Conservation (phyloP, 257 asterid species). For the Galeopsis tetrahit region DNA sequence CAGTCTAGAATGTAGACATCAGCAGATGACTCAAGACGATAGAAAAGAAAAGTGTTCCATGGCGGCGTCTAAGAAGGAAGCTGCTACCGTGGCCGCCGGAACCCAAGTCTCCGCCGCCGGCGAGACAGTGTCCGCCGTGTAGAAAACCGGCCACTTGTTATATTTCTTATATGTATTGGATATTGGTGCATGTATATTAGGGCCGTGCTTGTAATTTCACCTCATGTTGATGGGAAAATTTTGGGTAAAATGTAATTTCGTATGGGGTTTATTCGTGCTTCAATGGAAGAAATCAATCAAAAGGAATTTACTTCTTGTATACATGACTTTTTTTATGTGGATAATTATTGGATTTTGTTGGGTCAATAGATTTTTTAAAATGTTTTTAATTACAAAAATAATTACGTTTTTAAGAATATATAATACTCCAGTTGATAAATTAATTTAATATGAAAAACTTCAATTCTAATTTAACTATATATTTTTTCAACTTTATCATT, state of each 20-base stretch:
- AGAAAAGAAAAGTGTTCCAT: constrained; percentile 62
- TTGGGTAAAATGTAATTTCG: constrained; percentile 30
- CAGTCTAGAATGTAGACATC: constrained; percentile 84
- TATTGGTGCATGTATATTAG: constrained; percentile 33
- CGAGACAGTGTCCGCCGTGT: constrained; percentile 53
- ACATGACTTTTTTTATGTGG: background rate
- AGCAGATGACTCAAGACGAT: constrained; percentile 75
- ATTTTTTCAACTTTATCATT: no score
- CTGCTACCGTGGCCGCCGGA: constrained; percentile 34
- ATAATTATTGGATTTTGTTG: no score
- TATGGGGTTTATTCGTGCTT: constrained; percentile 20
- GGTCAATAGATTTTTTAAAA: no score
- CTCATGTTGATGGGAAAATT: constrained; percentile 36
- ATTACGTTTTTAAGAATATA: no score
- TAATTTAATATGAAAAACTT: no score
- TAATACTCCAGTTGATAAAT: no score
- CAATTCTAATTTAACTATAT: no score
- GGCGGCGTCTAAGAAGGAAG: constrained; percentile 50
- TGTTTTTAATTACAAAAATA: no score
- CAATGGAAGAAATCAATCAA: constrained; percentile 9
- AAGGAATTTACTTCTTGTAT: background rate
- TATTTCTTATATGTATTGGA: constrained; percentile 13
- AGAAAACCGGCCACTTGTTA: constrained; percentile 21
- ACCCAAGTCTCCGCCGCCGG: constrained; percentile 44
- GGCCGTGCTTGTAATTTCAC: constrained; percentile 34